Percentiles rank a stretch among this genome's conserved stretches.
Evolutionary conservation across 805 yeast genomes (phyloP).

Genomic region (Metschnikowia proteae): DNA sequence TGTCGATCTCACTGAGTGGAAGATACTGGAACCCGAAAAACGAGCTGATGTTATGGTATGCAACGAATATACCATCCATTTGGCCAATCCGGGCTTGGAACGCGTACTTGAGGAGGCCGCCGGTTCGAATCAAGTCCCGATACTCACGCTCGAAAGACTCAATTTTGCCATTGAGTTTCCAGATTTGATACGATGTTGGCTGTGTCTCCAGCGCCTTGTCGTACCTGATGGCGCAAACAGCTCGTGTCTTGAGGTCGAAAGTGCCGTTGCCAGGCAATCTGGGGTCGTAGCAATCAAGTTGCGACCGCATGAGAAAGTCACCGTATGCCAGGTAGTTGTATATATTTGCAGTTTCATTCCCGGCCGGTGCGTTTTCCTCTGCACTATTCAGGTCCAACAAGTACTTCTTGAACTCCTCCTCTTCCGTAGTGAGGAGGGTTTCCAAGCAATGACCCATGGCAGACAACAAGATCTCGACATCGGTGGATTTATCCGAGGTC

Average conservation of each 20-base stretch:
- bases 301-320: constrained; percentile 79
- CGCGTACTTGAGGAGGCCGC: constrained; percentile 75
- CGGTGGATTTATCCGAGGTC: constrained; percentile 65
- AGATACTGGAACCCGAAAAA: constrained; percentile 90
- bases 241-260: constrained; percentile 89
- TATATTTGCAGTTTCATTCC: constrained; percentile 19
- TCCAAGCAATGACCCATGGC: constrained; percentile 79
- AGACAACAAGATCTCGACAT: constrained; percentile 64
- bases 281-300: constrained; percentile 75
- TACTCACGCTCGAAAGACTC: constrained; percentile 85
- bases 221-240: constrained; percentile 79
- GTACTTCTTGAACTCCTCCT: constrained; percentile 45
- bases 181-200: constrained; percentile 64
- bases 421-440: constrained; percentile 61
- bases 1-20: constrained; percentile 69
- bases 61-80: constrained; percentile 95
- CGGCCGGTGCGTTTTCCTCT: constrained; percentile 3
- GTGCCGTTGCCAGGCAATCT: constrained; percentile 86
- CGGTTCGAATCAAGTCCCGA: constrained; percentile 66
- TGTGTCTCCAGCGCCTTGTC: constrained; percentile 59
- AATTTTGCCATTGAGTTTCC: constrained; percentile 54
- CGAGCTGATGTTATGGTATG: constrained; percentile 77
- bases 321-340: constrained; percentile 75
- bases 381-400: constrained; percentile 17
- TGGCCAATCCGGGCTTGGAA: constrained; percentile 92